phyloP scores from a whole-genome alignment of 2,329 filamentous ascomycete genomes.

The Pseudogymnoascus sp. region DNA sequence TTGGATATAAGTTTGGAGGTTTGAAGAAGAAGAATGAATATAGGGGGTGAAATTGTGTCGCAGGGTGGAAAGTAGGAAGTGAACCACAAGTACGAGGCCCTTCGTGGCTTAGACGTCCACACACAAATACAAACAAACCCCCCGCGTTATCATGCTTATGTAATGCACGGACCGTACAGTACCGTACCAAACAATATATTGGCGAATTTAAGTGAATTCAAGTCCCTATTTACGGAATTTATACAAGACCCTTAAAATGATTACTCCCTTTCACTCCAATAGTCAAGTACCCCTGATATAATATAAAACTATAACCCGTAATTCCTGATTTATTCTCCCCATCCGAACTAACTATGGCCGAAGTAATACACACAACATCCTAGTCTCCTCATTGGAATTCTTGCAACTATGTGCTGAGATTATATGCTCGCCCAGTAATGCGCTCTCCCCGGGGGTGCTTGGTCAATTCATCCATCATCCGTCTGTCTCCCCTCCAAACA shows the following conservation, averaged over 20 bases:
- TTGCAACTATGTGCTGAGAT: slow-evolving; percentile 12
- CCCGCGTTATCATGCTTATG: background rate
- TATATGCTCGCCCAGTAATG: slow-evolving; percentile 8
- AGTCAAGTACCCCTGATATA: background rate
- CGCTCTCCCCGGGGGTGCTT: background rate
- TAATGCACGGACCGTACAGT: background rate
- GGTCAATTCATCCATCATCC: slow-evolving; percentile 6
- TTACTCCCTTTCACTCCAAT: background rate
- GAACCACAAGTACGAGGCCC: slow-evolving; percentile 6
- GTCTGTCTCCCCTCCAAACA: slow-evolving; percentile 2
- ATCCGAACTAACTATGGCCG: slow-evolving; percentile 38
- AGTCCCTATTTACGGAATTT: background rate
- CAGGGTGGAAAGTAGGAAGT: background rate
- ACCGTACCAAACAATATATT: background rate
- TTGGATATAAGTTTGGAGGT: background rate
- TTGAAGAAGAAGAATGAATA: background rate
- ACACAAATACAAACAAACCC: background rate
- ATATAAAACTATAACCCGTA: slow-evolving; percentile 30
- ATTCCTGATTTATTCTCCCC: slow-evolving; percentile 72
- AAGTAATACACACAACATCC: slow-evolving; percentile 36
- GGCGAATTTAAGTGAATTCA: background rate
- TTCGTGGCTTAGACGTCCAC: slow-evolving; percentile 7
- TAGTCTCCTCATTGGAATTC: slow-evolving; percentile 44
- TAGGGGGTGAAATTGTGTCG: background rate
- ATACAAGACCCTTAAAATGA: background rate